Evolutionary conservation across 2,329 filamentous ascomycete genomes (phyloP), one percentile per base, ranked within the genome.

Genomic region (Epichloe baconii): DNA sequence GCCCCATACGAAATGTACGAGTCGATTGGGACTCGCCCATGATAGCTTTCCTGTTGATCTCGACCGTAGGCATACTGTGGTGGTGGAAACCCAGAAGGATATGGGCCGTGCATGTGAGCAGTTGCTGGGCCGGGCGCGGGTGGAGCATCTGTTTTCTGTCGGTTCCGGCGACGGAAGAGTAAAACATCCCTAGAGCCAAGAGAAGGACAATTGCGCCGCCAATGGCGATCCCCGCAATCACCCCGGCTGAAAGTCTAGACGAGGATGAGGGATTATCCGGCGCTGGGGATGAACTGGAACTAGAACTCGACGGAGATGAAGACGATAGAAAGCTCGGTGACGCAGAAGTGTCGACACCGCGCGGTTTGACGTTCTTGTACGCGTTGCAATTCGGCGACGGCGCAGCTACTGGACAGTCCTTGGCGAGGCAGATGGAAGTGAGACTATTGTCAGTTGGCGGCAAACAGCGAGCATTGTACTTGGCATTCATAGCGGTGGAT

Each of bases 391-490:
- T 56, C 36, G 58, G 48, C 38, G 53, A 54, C 7, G 61, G 57
- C 3, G 53, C 55, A 4, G 61, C 62, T 1, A 63, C 54, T 1
- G 62, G 61, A 52, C 63, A 66, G 11, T 53, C 57, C 21, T 52
- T 48, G 19, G 57, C 57, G 44, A 62, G 58, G 51, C 63, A 65
- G n/a, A 66, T 55, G 23, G 57, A 61, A 31, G 53, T 57, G 4
- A 66, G 56, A 37, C 53, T 50, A 2, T 58, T 53, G 1, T 59
- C 50, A 3, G 61, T 57, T 8, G 60, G 49, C 11, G 60, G 49
- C 26, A 51, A 55, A 41, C 63, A 66, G 5, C 56, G 57, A 11
- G 58, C 55, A 44, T 65, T 65, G 55, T 63, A 66, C 43, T 55
- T 51, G 11, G 48, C 49, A 42, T 65, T 64, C 58, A 65, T 58